phyloP scores from a whole-genome alignment of 345 rosid genomes.

The Acer yangbiense region DNA sequence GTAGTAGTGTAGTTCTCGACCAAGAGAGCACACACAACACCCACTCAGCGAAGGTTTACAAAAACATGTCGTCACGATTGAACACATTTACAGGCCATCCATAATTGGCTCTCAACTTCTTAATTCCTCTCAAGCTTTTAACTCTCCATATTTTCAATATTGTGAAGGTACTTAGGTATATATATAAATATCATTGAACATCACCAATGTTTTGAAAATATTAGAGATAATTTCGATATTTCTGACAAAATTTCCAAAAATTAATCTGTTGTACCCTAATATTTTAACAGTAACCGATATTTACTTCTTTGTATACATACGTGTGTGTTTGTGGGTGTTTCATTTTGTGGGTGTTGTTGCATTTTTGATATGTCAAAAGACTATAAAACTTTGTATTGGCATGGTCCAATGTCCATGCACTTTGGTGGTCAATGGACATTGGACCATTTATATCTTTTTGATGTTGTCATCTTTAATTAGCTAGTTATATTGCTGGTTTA shows the following conservation, averaged over 20 bases:
- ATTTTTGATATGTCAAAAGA: neutral
- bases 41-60: neutral
- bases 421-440: constrained; percentile 22
- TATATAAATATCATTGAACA: too few species aligned
- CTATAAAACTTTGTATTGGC: constrained; percentile 7
- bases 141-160: too few species aligned
- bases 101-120: constrained; percentile 15
- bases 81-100: constrained; percentile 5
- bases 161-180: too few species aligned
- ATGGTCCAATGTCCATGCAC: constrained; percentile 28
- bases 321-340: neutral
- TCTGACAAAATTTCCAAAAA: too few species aligned
- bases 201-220: too few species aligned
- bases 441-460: constrained; percentile 7
- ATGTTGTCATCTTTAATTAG: neutral
- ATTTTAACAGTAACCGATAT: too few species aligned
- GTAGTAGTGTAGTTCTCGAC: neutral
- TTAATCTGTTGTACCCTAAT: too few species aligned
- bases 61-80: constrained; percentile 12
- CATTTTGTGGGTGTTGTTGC: neutral
- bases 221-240: too few species aligned
- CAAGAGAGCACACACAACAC: neutral
- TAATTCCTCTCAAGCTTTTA: too few species aligned
- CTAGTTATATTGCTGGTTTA: neutral
- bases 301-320: too few species aligned